These are phyloP conservation scores for Rhizopogon roseolus DNA, from an alignment of 768 basidiomycete species.

Conservation along the genomic window DNA sequence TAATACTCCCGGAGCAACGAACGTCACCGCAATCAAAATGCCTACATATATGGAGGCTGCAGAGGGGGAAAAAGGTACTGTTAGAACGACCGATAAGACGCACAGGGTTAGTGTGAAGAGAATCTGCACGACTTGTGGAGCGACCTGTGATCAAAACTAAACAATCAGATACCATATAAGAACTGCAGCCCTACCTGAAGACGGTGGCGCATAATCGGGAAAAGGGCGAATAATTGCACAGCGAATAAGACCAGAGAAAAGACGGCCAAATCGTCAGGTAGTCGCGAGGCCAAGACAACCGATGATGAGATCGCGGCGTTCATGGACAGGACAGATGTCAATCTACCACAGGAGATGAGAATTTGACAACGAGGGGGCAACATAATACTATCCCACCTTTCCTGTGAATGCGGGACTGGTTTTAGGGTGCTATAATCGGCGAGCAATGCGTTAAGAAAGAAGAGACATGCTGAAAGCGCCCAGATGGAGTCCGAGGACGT, in stretches of 20 bases:
- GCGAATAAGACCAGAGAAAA: slow-evolving; percentile 87
- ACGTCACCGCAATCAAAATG: slow-evolving; percentile 53
- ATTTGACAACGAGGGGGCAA: slow-evolving; percentile 14
- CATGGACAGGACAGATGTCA: slow-evolving; percentile 81
- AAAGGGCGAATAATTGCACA: slow-evolving; percentile 78
- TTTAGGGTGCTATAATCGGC: slow-evolving; percentile 71
- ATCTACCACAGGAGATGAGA: slow-evolving; percentile 37
- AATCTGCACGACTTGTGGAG: slow-evolving; percentile 41
- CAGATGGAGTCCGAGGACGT: slow-evolving; percentile 97
- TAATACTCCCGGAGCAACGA: slow-evolving; percentile 68
- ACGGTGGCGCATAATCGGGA: slow-evolving; percentile 72
- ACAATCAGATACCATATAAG: slow-evolving; percentile 7
- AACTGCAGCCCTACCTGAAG: slow-evolving; percentile 47
- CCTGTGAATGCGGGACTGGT: slow-evolving; percentile 41
- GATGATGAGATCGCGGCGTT: slow-evolving; percentile 91
- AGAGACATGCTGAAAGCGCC: slow-evolving; percentile 85
- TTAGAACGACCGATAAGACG: slow-evolving; percentile 45
- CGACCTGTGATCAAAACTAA: slow-evolving; percentile 34
- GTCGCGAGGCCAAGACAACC: slow-evolving; percentile 88
- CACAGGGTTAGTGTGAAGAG: slow-evolving; percentile 50
- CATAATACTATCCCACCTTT: slow-evolving; percentile 43
- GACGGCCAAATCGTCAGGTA: slow-evolving; percentile 77
- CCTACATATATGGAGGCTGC: slow-evolving; percentile 49
- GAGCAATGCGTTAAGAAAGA: slow-evolving; percentile 75
- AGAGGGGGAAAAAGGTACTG: slow-evolving; percentile 48